Percentiles rank a stretch among this genome's conserved stretches.
Evolutionary conservation across 2,329 filamentous ascomycete species (phyloP).

Genomic region (Trichoderma oligosporum): DNA sequence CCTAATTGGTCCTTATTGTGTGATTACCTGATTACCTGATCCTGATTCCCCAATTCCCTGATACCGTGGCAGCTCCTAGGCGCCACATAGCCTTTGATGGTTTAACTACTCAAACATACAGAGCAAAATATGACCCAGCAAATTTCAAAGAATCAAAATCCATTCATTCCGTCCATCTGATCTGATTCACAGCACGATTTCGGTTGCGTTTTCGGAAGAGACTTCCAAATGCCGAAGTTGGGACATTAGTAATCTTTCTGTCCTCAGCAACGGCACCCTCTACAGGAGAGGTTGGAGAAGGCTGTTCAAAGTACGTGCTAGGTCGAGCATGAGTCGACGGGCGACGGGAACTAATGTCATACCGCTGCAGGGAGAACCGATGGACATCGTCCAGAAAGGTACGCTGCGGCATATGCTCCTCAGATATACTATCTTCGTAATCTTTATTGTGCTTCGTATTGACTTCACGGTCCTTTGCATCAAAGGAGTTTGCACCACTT

Average conservation of each 20-base stretch:
- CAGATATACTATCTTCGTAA: slow-evolving; percentile 14
- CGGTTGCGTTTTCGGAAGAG: slow-evolving; percentile 29
- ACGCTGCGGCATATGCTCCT: not conserved
- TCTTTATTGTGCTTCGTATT: not conserved
- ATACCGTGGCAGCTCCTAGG: not conserved
- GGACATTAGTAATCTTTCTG: slow-evolving; percentile 19
- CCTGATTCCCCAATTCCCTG: not conserved
- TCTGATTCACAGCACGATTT: not conserved
- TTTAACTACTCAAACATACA: not conserved
- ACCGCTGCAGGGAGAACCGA: slow-evolving; percentile 15
- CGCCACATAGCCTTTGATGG: not conserved
- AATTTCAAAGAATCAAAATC: not conserved
- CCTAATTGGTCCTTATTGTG: no score
- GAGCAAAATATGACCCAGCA: not conserved
- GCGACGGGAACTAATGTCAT: slow-evolving; percentile 18
- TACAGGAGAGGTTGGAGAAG: not conserved
- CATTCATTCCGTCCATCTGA: not conserved
- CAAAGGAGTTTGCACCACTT: not conserved
- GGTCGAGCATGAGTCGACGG: slow-evolving; percentile 10
- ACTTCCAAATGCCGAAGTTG: slow-evolving; percentile 26
- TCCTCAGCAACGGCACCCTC: not conserved
- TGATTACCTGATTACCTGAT: no score
- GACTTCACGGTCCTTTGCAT: not conserved
- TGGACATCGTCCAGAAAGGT: not conserved
- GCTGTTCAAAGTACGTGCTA: not conserved